These are phyloP conservation scores for Globisporangium perplexum DNA, from an alignment of 352 stramenopile genomes.

Conservation along the genomic window DNA sequence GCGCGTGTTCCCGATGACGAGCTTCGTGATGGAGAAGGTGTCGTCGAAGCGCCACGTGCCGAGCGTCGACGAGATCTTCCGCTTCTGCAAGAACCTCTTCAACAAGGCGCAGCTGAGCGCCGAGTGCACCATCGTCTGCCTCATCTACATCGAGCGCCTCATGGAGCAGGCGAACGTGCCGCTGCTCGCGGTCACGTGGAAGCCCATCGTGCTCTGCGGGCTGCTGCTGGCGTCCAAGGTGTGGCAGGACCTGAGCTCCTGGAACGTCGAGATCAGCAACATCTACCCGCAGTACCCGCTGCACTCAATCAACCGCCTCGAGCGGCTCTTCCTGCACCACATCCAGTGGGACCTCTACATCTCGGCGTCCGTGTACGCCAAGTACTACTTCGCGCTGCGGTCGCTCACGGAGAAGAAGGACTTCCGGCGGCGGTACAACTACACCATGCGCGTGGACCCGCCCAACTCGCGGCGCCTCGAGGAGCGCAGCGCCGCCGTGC, in stretches of 20 bases:
- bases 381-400: constrained; percentile 99
- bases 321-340: constrained; percentile 94
- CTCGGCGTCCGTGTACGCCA: constrained; percentile 92
- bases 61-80: constrained; percentile 90
- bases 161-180: constrained; percentile 97
- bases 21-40: constrained; percentile 83
- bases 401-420: constrained; percentile 89
- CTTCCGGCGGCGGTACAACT: constrained; percentile 88
- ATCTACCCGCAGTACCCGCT: constrained; percentile 98
- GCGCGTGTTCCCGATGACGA: constrained; percentile 66
- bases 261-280: constrained; percentile 97
- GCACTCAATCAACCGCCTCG: constrained; percentile 96
- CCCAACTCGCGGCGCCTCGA: constrained; percentile 85
- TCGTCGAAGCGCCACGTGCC: constrained; percentile 78
- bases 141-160: constrained; percentile 99
- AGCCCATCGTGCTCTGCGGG: constrained; percentile 96
- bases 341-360: constrained; percentile 99
- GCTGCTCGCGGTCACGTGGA: constrained; percentile 94
- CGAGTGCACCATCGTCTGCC: constrained; percentile 98
- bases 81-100: constrained; percentile 94
- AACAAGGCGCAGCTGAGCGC: constrained; percentile 94
- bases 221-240: constrained; percentile 98
- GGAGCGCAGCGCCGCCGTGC: constrained; percentile 75
- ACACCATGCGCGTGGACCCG: constrained; percentile 82
- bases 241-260: constrained; percentile 98